Base-by-base conservation (phyloP, 2,329 filamentous ascomycete species). In the Diaporthe longicolla region DNA sequence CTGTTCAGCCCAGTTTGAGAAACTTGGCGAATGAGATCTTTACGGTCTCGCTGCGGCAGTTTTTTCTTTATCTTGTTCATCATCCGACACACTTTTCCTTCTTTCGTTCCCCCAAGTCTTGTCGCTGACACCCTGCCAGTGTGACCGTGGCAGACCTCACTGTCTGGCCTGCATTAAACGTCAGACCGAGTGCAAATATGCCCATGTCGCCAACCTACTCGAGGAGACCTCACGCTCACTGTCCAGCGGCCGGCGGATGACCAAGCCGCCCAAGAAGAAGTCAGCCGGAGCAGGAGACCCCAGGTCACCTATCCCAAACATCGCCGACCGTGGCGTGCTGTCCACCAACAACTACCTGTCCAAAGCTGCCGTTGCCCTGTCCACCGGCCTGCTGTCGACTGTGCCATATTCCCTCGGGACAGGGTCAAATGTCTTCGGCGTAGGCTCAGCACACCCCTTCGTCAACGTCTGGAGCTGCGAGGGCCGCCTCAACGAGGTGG, bases 401-500 rank as follows among this genome's bases (percentile, higher is more conserved):
- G 89, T 95, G 3, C 92, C 93, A 0, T 93, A 93, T 79, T 93
- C 93, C 0, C 87, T 90, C 55, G 90, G 92, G 13, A 91, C 91
- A 9, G 91, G 92, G 1, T 94, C 92, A 72, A 94, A 94, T 77
- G 92, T 95, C 72, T 95, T 95, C 80, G 93, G 93, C n/a, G 91
- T 95, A 76, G 93, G 93, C 19, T 91, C 92, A 0, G 92, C 94
- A 79, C 93, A 95, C 79, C 93, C 93, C 0, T 95, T 95, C 80
- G 91, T 93, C 79, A 95, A 95, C 80, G 95, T 95, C 82, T 96
- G 94, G 94, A 95, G 93, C 3, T 94, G 92, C 79, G 89, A 92
- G 75, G 93, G 94, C 63, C 93, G 93, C 0, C 84, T 96, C 24
- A 87, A 90, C 11, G 94, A 96, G 82, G 93, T 95, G 9, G 91